Conservation (phyloP, 495 filamentous ascomycete species). For the Trichoderma gamsii region DNA sequence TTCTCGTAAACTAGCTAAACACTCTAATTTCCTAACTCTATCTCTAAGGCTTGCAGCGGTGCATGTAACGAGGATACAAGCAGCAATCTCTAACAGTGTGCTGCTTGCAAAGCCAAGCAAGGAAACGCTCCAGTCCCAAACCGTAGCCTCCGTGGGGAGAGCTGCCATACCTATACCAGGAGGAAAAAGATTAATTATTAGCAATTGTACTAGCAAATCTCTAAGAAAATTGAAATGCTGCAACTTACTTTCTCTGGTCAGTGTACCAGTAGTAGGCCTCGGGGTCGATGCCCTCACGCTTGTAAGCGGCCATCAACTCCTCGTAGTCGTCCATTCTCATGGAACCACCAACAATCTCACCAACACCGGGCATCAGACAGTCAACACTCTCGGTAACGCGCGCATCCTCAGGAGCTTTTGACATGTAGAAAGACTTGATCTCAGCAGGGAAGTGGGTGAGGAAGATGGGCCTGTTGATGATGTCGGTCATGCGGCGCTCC, state of each 20-base stretch:
- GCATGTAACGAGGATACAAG: constrained; percentile 91
- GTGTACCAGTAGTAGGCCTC: constrained; percentile 98
- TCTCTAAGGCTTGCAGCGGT: constrained; percentile 77
- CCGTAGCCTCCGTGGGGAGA: constrained; percentile 95
- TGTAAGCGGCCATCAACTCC: constrained; percentile 86
- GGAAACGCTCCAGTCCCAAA: constrained; percentile 88
- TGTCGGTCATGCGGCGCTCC: constrained; percentile 94
- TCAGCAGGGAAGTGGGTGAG: constrained; percentile 93
- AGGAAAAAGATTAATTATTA: not conserved
- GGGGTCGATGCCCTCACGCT: constrained; percentile 76
- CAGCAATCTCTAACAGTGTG: constrained; percentile 85
- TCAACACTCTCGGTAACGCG: constrained; percentile 97
- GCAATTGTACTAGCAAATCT: constrained; percentile 24
- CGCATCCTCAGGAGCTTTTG: constrained; percentile 72
- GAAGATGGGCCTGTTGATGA: constrained; percentile 91
- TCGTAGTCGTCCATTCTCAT: constrained; percentile 94
- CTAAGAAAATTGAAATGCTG: not conserved
- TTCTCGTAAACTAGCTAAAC: not conserved
- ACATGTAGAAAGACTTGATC: constrained; percentile 99
- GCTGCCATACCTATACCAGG: constrained; percentile 68
- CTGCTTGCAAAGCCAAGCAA: constrained; percentile 92
- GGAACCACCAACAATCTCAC: constrained; percentile 93
- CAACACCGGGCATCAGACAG: constrained; percentile 84
- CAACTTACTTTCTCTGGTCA: constrained; percentile 88
- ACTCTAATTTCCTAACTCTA: constrained; percentile 17